A percentile compares a stretch with the other conserved stretches of the same genome.
Evolutionary conservation across 805 yeast species (phyloP).

Genomic region (Lachancea thermotolerans): DNA sequence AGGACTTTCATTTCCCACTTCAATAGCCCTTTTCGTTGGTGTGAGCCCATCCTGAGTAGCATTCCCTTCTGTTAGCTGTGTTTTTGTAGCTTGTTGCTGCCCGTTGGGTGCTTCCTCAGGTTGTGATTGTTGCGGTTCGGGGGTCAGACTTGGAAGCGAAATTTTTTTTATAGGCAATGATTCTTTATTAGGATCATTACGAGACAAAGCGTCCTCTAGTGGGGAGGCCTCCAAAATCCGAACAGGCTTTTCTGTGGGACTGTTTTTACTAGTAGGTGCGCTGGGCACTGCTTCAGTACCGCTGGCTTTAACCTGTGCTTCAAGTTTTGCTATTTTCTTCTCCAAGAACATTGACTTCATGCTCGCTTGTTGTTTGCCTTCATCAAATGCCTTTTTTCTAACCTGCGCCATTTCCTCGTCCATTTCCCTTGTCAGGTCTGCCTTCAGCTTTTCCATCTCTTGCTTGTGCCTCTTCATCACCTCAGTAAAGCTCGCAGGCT

Average conservation of each 20-base stretch:
- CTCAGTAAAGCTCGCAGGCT: neutral
- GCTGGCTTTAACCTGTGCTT: conserved; percentile 18
- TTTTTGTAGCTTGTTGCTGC: too few species aligned
- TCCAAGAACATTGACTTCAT: conserved; percentile 28
- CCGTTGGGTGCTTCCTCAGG: too few species aligned
- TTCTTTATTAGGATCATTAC: too few species aligned
- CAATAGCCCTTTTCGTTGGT: conserved; percentile 1
- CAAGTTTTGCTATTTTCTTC: conserved; percentile 28
- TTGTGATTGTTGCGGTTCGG: neutral
- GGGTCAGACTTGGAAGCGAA: neutral
- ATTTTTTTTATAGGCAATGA: conserved; percentile 2
- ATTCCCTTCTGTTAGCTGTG: neutral
- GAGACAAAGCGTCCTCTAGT: too few species aligned
- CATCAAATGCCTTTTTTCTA: conserved; percentile 28
- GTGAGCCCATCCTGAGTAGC: neutral
- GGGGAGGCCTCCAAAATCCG: conserved; percentile 2
- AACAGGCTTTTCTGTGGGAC: neutral
- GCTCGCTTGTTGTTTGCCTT: conserved; percentile 28
- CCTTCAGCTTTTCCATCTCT: conserved; percentile 22
- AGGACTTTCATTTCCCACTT: neutral
- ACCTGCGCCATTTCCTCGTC: conserved; percentile 14
- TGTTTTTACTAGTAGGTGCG: neutral
- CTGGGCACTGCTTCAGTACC: conserved; percentile 11
- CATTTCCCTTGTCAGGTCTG: conserved; percentile 14
- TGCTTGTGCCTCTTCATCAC: conserved; percentile 10